These are phyloP conservation scores for Ceratocystis huliohia DNA, from an alignment of 2,329 filamentous ascomycete genomes.

Conservation along the genomic window DNA sequence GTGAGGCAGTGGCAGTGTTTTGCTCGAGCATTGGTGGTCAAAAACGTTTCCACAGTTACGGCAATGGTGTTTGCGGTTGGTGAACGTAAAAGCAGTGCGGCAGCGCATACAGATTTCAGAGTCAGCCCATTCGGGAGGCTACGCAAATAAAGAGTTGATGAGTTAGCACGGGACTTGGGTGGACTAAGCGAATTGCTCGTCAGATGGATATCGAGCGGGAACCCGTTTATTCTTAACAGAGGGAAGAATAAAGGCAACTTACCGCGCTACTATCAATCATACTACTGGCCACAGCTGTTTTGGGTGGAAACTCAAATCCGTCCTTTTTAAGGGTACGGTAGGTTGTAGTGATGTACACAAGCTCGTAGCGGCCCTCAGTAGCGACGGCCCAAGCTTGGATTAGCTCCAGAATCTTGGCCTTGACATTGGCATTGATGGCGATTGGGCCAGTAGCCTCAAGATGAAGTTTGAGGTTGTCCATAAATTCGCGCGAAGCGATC, in stretches of 20 bases:
- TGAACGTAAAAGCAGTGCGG: slow-evolving; percentile 88
- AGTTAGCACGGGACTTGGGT: too few species aligned
- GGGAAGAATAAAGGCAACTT: slow-evolving; percentile 30
- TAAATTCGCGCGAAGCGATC: slow-evolving; percentile 92
- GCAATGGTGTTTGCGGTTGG: slow-evolving; percentile 96
- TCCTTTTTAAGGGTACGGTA: slow-evolving; percentile 73
- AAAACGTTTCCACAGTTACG: slow-evolving; percentile 97
- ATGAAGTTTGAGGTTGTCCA: slow-evolving; percentile 89
- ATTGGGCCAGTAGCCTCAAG: slow-evolving; percentile 65
- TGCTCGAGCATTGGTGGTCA: slow-evolving; percentile 86
- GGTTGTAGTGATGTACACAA: slow-evolving; percentile 77
- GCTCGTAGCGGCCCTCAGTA: slow-evolving; percentile 69
- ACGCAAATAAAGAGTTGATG: background rate
- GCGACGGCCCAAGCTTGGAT: slow-evolving; percentile 89
- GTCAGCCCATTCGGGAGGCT: slow-evolving; percentile 95
- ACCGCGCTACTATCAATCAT: slow-evolving; percentile 97
- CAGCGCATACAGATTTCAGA: slow-evolving; percentile 98
- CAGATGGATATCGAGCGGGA: background rate
- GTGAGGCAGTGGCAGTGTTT: slow-evolving; percentile 76
- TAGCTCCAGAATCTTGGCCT: slow-evolving; percentile 78
- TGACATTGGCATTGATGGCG: slow-evolving; percentile 73
- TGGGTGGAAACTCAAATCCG: slow-evolving; percentile 70
- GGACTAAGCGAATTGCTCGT: too few species aligned
- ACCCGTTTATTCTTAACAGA: background rate
- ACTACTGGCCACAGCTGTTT: slow-evolving; percentile 74